Evolutionary conservation across 768 basidiomycete species (phyloP).

Genomic region (Pulveroboletus sp.): DNA sequence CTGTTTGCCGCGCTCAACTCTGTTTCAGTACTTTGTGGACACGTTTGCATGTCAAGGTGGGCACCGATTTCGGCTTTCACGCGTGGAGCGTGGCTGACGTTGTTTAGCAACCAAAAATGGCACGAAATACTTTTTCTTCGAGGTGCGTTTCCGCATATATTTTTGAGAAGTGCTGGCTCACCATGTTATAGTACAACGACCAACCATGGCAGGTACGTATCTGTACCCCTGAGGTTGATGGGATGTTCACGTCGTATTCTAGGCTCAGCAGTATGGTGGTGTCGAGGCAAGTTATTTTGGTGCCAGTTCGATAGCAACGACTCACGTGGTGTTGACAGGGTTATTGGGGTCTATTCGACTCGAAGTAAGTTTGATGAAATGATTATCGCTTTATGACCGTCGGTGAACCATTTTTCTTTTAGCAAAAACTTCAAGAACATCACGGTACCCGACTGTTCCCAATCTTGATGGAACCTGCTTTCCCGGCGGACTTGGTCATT

Average conservation of each 20-base stretch:
- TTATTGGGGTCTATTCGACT: slow-evolving; percentile 66
- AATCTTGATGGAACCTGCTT: not conserved
- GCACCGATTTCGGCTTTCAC: slow-evolving; percentile 2
- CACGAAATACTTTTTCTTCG: slow-evolving; percentile 87
- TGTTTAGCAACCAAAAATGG: slow-evolving; percentile 64
- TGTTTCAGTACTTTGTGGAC: slow-evolving; percentile 67
- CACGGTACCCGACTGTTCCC: slow-evolving; percentile 57
- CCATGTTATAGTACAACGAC: slow-evolving; percentile 53
- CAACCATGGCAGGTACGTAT: slow-evolving; percentile 72
- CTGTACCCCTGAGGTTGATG: not conserved
- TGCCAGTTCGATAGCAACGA: slow-evolving; percentile 1
- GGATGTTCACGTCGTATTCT: slow-evolving; percentile 12
- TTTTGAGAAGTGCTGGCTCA: slow-evolving; percentile 1
- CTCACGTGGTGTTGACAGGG: slow-evolving; percentile 28
- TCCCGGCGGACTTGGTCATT: not conserved
- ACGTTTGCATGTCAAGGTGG: slow-evolving; percentile 67
- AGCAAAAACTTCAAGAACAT: slow-evolving; percentile 72
- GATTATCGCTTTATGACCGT: slow-evolving; percentile 15
- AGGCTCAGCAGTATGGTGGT: slow-evolving; percentile 69
- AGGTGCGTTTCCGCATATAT: slow-evolving; percentile 37
- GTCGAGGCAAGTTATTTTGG: slow-evolving; percentile 50
- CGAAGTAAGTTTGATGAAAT: slow-evolving; percentile 38
- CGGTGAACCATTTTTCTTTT: slow-evolving; percentile 14
- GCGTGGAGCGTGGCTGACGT: slow-evolving; percentile 5
- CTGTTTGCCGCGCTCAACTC: slow-evolving; percentile 4